A percentile compares a stretch with the other conserved stretches of the same genome.
Conservation (phyloP, 495 filamentous ascomycete genomes). For the Cenococcum geophilum region DNA sequence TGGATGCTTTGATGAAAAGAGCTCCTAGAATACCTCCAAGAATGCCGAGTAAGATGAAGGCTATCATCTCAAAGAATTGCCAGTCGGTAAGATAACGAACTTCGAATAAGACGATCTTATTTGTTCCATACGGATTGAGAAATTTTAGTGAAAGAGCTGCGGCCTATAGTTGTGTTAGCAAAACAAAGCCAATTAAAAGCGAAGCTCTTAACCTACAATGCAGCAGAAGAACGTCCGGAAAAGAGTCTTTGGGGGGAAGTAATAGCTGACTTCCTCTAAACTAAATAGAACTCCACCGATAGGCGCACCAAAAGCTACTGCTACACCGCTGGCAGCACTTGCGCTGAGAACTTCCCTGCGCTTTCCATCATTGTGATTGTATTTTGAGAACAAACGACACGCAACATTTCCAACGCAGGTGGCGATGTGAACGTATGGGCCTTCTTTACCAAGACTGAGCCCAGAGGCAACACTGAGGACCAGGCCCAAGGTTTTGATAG, state of each 20-base stretch:
- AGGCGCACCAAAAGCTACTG: conserved; percentile 90
- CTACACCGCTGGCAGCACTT: conserved; percentile 85
- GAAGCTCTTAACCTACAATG: conserved; percentile 52
- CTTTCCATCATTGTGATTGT: conserved; percentile 87
- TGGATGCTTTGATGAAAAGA: conserved; percentile 92
- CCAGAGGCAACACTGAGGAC: conserved; percentile 89
- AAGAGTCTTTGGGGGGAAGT: conserved; percentile 96
- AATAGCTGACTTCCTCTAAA: conserved; percentile 93
- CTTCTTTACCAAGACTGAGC: conserved; percentile 90
- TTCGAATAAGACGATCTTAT: conserved; percentile 94
- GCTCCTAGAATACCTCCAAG: conserved; percentile 81
- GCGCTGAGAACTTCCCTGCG: conserved; percentile 89
- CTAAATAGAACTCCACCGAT: conserved; percentile 63
- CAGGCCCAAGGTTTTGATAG: conserved; percentile 77
- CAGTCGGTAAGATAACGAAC: conserved; percentile 90
- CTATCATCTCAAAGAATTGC: conserved; percentile 83
- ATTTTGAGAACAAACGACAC: conserved; percentile 87
- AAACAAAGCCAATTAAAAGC: neutral
- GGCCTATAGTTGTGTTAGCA: conserved; percentile 35
- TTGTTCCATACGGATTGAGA: conserved; percentile 90
- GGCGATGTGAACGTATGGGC: conserved; percentile 94
- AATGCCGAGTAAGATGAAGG: conserved; percentile 78
- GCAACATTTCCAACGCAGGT: conserved; percentile 94
- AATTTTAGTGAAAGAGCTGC: conserved; percentile 88
- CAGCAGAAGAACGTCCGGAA: conserved; percentile 99